A percentile compares a stretch with the other conserved stretches of the same genome.
These are phyloP conservation scores for Jamesozyma piceae DNA, from an alignment of 805 yeast species.

Conservation along the genomic window DNA sequence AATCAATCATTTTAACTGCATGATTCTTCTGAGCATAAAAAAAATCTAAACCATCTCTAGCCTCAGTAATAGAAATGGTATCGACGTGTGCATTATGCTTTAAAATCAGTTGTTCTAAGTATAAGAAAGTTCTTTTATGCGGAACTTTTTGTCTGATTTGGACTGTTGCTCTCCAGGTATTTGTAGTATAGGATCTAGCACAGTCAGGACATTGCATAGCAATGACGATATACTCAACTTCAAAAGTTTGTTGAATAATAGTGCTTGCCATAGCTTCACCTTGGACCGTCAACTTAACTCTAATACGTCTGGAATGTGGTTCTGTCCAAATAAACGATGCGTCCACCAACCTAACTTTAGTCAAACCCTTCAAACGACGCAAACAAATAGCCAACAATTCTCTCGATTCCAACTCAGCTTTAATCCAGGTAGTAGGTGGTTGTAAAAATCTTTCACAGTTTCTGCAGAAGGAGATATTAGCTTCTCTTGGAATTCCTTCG, in stretches of 20 bases:
- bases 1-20: constrained; percentile 90
- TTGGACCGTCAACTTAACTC: constrained; percentile 86
- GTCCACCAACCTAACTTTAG: constrained; percentile 77
- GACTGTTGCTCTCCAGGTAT: constrained; percentile 96
- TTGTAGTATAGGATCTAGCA: constrained; percentile 92
- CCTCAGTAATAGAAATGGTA: constrained; percentile 86
- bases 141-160: constrained; percentile 96
- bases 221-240: constrained; percentile 84
- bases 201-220: constrained; percentile 98
- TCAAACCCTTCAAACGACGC: constrained; percentile 78
- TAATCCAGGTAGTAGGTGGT: constrained; percentile 91
- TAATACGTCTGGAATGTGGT: constrained; percentile 93
- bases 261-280: constrained; percentile 93
- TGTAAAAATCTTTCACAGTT: constrained; percentile 93
- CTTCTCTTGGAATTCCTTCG: constrained; percentile 89
- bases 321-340: constrained; percentile 98
- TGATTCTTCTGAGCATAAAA: constrained; percentile 81
- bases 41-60: constrained; percentile 91
- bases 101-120: constrained; percentile 88
- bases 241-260: constrained; percentile 87
- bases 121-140: constrained; percentile 92
- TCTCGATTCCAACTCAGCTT: constrained; percentile 83
- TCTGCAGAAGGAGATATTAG: constrained; percentile 87
- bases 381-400: constrained; percentile 86
- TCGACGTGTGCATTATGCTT: constrained; percentile 89